A percentile compares a stretch with the other conserved stretches of the same genome.
phyloP scores from a whole-genome alignment of 352 stramenopile species.

The Pythium volutum region DNA sequence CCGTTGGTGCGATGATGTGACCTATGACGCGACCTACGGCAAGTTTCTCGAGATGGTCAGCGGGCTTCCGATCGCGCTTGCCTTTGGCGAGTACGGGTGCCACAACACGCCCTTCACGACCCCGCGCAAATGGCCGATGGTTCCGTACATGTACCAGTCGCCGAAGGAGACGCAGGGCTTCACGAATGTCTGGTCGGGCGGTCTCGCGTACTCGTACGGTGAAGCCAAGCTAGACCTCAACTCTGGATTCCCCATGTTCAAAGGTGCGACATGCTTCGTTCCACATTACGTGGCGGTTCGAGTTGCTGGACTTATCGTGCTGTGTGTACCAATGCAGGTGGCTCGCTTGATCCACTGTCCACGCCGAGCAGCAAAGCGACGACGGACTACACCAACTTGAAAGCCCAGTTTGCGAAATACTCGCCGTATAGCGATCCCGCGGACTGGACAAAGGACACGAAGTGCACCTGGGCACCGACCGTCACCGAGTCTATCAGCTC shows the following conservation, averaged over 20 bases:
- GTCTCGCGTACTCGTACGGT: constrained; percentile 83
- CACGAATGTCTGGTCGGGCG: constrained; percentile 76
- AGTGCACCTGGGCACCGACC: constrained; percentile 60
- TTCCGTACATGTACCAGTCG: constrained; percentile 78
- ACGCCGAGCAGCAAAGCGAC: constrained; percentile 55
- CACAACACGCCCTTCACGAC: constrained; percentile 29
- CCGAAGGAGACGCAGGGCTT: constrained; percentile 63
- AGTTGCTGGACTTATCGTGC: background rate
- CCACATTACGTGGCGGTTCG: background rate
- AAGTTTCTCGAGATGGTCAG: constrained; percentile 68
- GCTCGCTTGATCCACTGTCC: constrained; percentile 53
- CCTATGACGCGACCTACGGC: constrained; percentile 68
- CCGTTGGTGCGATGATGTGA: constrained; percentile 73
- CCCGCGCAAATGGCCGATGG: constrained; percentile 65
- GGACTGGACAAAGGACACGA: constrained; percentile 51
- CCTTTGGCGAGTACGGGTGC: constrained; percentile 81
- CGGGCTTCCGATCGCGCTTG: constrained; percentile 75
- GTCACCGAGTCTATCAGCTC: constrained; percentile 57
- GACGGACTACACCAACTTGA: constrained; percentile 73
- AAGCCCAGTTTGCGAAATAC: constrained; percentile 70
- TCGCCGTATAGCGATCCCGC: constrained; percentile 46
- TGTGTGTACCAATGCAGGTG: constrained; percentile 28
- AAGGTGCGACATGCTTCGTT: constrained; percentile 28
- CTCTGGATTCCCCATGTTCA: constrained; percentile 83
- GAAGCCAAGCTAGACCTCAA: constrained; percentile 69